Conservation (phyloP, 2,329 filamentous ascomycete genomes). For the Penicillium sp. region DNA sequence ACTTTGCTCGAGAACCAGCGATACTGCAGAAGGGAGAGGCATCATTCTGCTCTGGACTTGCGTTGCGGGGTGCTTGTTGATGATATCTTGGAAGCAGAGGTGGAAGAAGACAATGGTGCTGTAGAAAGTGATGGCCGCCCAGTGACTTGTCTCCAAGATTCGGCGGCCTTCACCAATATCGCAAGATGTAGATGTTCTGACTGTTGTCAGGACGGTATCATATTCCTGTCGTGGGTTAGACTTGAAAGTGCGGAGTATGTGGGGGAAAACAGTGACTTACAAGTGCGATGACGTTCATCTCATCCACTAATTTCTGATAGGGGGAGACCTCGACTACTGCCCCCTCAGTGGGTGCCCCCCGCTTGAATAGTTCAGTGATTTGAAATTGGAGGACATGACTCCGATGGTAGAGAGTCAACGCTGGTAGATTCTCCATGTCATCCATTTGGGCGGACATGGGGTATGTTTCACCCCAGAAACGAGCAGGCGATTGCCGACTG, state of each 20-base stretch:
- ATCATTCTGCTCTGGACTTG: constrained; percentile 11
- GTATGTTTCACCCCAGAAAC: constrained; percentile 30
- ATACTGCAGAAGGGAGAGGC: constrained; percentile 22
- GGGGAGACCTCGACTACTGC: constrained; percentile 7
- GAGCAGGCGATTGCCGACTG: constrained; percentile 28
- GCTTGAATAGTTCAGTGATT: constrained; percentile 27
- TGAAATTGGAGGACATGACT: constrained; percentile 30
- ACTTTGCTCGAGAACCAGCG: constrained; percentile 24
- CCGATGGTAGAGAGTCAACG: constrained; percentile 25
- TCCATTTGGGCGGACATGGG: constrained; percentile 28
- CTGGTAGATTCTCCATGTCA: constrained; percentile 29
- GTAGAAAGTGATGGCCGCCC: constrained; percentile 28
- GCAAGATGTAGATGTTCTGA: constrained; percentile 19
- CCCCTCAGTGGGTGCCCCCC: not conserved
- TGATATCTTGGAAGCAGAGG: constrained; percentile 23
- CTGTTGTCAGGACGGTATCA: constrained; percentile 23
- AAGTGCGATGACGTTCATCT: constrained; percentile 22
- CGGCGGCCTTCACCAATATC: constrained; percentile 22
- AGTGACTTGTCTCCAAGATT: constrained; percentile 28
- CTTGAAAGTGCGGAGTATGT: not conserved
- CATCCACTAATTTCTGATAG: constrained; percentile 18
- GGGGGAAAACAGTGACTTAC: constrained; percentile 10
- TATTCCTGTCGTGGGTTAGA: constrained; percentile 20
- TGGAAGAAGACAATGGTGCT: constrained; percentile 27
- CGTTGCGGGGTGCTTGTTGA: constrained; percentile 4